Percentiles rank a stretch among this genome's conserved stretches.
These are phyloP conservation scores for Sanghuangporus baumii DNA, from an alignment of 1,284 basidiomycete genomes.

Conservation along the genomic window DNA sequence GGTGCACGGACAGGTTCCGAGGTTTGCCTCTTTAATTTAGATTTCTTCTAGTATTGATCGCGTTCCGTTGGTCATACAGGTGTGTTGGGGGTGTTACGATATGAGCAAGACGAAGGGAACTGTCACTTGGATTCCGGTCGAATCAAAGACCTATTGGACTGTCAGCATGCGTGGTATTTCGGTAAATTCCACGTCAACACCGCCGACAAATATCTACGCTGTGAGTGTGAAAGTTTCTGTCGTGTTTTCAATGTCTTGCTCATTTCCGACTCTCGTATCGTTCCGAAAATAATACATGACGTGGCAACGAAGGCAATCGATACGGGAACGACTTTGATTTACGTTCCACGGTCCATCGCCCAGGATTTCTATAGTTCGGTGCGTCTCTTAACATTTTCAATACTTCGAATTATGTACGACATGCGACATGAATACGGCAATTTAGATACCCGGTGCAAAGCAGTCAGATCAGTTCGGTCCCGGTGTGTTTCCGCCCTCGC, in stretches of 20 bases:
- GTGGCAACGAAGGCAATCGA: constrained; percentile 45
- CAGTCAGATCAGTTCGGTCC: constrained; percentile 36
- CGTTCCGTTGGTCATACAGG: constrained; percentile 26
- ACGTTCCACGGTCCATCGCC: constrained; percentile 38
- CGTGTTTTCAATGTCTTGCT: not conserved
- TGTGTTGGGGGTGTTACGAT: constrained; percentile 58
- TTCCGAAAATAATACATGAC: not conserved
- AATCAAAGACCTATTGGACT: constrained; percentile 55
- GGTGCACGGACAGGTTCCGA: constrained; percentile 41
- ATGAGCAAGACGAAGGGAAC: constrained; percentile 39
- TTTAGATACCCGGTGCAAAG: constrained; percentile 44
- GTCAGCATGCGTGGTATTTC: constrained; percentile 39
- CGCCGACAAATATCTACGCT: constrained; percentile 27
- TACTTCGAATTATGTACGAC: not conserved
- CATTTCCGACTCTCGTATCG: not conserved
- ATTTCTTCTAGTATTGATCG: not conserved
- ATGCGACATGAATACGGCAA: not conserved
- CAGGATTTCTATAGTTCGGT: constrained; percentile 39
- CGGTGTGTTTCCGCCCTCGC: constrained; percentile 26
- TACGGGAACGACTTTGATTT: constrained; percentile 56
- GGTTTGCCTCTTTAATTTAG: constrained; percentile 20
- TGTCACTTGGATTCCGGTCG: constrained; percentile 47
- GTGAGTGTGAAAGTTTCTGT: constrained; percentile 28
- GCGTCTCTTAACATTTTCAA: not conserved
- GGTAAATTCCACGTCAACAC: constrained; percentile 26